Evolutionary conservation across 768 basidiomycete genomes (phyloP).

Genomic region (Candolleomyces eurysporus): DNA sequence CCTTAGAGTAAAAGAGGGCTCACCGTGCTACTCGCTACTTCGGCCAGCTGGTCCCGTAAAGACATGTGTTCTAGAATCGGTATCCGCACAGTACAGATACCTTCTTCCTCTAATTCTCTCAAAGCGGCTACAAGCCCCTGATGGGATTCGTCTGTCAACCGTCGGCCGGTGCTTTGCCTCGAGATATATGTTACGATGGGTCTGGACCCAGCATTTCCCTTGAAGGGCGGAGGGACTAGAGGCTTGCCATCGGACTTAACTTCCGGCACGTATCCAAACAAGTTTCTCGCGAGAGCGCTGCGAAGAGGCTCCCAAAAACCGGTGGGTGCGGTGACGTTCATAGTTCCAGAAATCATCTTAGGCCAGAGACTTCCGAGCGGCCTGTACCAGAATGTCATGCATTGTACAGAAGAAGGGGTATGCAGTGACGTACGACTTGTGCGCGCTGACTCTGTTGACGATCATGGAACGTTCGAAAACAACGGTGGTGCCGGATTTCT

Average conservation of each 20-base stretch:
- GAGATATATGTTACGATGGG: constrained; percentile 57
- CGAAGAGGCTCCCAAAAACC: constrained; percentile 37
- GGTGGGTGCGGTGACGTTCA: constrained; percentile 18
- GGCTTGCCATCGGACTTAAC: constrained; percentile 9
- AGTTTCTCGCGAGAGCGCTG: constrained; percentile 23
- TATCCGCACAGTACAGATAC: constrained; percentile 19
- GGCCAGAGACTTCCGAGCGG: constrained; percentile 25
- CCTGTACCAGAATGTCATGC: constrained; percentile 17
- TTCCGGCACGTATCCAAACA: constrained; percentile 29
- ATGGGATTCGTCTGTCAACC: constrained; percentile 20
- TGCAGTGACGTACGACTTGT: constrained; percentile 33
- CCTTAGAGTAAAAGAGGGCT: constrained; percentile 1
- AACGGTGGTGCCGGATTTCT: constrained; percentile 42
- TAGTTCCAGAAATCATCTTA: constrained; percentile 36
- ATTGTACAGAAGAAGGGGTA: background rate
- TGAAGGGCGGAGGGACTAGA: constrained; percentile 7
- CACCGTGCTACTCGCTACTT: constrained; percentile 21
- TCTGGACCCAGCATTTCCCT: constrained; percentile 4
- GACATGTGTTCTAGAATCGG: constrained; percentile 19
- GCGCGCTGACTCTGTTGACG: constrained; percentile 62
- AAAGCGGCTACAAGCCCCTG: constrained; percentile 20
- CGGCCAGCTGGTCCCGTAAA: constrained; percentile 18
- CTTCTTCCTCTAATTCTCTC: constrained; percentile 17
- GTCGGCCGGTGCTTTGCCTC: constrained; percentile 40
- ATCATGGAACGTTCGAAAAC: constrained; percentile 62